phyloP scores from a whole-genome alignment of 2,329 filamentous ascomycete species.

The Coniochaeta sp. region DNA sequence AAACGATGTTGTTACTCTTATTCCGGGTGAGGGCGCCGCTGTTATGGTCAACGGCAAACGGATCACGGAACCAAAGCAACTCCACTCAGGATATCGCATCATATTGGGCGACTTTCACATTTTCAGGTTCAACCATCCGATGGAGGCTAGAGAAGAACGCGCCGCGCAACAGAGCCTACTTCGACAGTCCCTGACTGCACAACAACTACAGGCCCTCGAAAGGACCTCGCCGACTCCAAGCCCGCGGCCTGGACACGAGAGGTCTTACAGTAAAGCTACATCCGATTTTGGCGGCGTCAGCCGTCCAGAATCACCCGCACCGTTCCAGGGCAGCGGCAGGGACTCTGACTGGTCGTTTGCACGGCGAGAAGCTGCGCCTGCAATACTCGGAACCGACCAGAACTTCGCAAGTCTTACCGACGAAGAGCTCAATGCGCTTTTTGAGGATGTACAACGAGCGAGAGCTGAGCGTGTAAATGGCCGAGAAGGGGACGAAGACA shows the following conservation, averaged over 20 bases:
- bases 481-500: slow-evolving; percentile 80
- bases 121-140: slow-evolving; percentile 95
- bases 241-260: slow-evolving; percentile 60
- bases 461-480: slow-evolving; percentile 66
- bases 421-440: slow-evolving; percentile 86
- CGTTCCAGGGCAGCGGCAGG: slow-evolving; percentile 46
- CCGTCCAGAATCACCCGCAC: slow-evolving; percentile 71
- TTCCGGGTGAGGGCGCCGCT: slow-evolving; percentile 83
- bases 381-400: slow-evolving; percentile 82
- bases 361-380: slow-evolving; percentile 83
- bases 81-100: slow-evolving; percentile 88
- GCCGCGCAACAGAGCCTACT: slow-evolving; percentile 74
- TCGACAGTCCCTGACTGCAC: slow-evolving; percentile 69
- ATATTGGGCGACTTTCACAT: slow-evolving; percentile 98
- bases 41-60: slow-evolving; percentile 97
- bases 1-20: slow-evolving; percentile 80
- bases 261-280: slow-evolving; percentile 68
- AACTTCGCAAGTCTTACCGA: slow-evolving; percentile 86
- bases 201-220: slow-evolving; percentile 52
- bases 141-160: slow-evolving; percentile 88
- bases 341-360: slow-evolving; percentile 96
- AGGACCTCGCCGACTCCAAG: slow-evolving; percentile 48
- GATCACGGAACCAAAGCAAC: slow-evolving; percentile 74
- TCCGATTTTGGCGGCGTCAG: slow-evolving; percentile 77
- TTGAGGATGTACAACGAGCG: slow-evolving; percentile 87